phyloP scores from a whole-genome alignment of 2,329 filamentous ascomycete species.

The Microdochium bolleyi region DNA sequence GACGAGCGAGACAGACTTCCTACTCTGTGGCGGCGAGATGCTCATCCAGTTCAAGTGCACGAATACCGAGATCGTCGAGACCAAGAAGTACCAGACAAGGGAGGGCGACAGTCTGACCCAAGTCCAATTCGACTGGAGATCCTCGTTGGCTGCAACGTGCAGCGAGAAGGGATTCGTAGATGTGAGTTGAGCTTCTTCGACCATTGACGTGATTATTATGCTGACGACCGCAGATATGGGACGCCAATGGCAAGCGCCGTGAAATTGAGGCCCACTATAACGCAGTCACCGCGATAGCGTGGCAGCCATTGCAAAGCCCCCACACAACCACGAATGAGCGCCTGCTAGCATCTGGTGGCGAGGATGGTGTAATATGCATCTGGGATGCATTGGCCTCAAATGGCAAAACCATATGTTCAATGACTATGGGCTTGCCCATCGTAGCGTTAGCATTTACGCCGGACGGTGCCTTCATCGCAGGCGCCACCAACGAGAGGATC shows the following conservation, averaged over 20 bases:
- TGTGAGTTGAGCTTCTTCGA: constrained; percentile 32
- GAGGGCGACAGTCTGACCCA: constrained; percentile 46
- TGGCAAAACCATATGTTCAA: constrained; percentile 47
- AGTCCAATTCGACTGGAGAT: constrained; percentile 47
- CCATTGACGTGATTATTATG: constrained; percentile 2
- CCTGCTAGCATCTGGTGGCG: constrained; percentile 52
- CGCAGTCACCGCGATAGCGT: constrained; percentile 48
- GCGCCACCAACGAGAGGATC: constrained; percentile 49
- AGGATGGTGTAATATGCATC: constrained; percentile 54
- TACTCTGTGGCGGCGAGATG: constrained; percentile 49
- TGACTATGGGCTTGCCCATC: constrained; percentile 53
- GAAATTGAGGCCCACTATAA: constrained; percentile 53
- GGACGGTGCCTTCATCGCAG: constrained; percentile 55
- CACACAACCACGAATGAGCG: constrained; percentile 36
- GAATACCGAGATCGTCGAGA: constrained; percentile 34
- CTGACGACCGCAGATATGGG: constrained; percentile 40
- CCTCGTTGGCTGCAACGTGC: constrained; percentile 48
- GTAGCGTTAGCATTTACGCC: constrained; percentile 55
- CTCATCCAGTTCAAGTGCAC: constrained; percentile 40
- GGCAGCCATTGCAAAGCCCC: constrained; percentile 45
- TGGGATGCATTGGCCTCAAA: constrained; percentile 52
- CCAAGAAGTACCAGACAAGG: constrained; percentile 42
- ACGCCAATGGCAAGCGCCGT: constrained; percentile 41
- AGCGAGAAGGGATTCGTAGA: constrained; percentile 53
- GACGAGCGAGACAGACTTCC: constrained; percentile 49